Evolutionary conservation across 2,329 filamentous ascomycete genomes (phyloP), one percentile per base, ranked within the genome.

Genomic region (Botryosphaeria dothidea): DNA sequence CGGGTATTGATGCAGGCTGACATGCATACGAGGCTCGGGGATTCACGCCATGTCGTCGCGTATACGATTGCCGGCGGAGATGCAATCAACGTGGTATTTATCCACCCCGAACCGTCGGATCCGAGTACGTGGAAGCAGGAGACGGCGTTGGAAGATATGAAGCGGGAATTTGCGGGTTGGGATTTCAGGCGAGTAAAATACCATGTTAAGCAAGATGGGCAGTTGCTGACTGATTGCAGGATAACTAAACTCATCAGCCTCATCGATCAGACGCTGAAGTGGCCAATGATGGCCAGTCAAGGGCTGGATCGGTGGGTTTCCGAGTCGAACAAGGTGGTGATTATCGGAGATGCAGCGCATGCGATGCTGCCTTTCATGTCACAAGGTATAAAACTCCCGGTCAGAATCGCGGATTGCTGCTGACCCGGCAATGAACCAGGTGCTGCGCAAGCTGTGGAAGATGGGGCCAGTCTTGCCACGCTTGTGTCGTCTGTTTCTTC

Each of bases 391-490:
- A 17, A 3, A 11, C 17, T 27, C 2, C 11, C 17, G 6, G 15
- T 13, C 6, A 21, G 36, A 15, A 21, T 8, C 13, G 15, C 36
- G 7, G 7, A 13, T 19, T n/a, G 17, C 4, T 45, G 15, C 54
- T 58, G 8, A 58, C 36, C 34, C 21, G 21, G 15, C 3, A n/a
- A 19, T 34, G 5, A 3, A 21, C 13, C 17, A 58, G 54, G 54
- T 2, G 89, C 88, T 15, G 89, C 89, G 70, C 87, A 84, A 2
- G 85, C 86, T 0, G 78, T 91, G 0, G 89, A 91, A 71, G 89
- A 91, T 62, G 88, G 87, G 0, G 87, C 87, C 0, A 86, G 88
- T 0, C 75, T 91, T 0, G 88, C 88, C 0, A 78, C 66, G 3
- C 72, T 72, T 0, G 67, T 83, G 3, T 68, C 66, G 13, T 67